Base-by-base conservation (phyloP, 371 early-diverging fungal species). In the Gilbertella persicaria region DNA sequence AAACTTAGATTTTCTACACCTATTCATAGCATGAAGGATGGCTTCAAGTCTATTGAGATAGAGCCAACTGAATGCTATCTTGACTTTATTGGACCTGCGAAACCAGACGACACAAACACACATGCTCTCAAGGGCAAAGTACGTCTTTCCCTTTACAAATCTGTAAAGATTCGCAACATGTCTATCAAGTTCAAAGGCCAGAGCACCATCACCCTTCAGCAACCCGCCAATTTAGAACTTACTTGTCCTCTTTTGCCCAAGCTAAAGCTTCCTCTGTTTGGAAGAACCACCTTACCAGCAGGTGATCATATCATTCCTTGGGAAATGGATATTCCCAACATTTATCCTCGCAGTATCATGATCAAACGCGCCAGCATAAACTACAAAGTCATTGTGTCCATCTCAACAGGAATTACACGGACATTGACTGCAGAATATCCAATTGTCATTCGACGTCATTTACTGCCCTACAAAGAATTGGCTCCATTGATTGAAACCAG, bases 131-230 rank as follows among this genome's bases (percentile, higher is more conserved):
- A 66, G 35, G 77, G 77, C 1, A 48, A 66, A 39, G 66, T 69
- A 0, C 40, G 44, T 17, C 40, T 76, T 26, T 57, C 52, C 2
- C 44, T 76, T 3, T 51, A 48, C 14, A 67, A 59, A 35, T 35
- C 73, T n/a, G 62, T 61, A 35, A 76, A 76, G 45, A 63, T 76
- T 19, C 50, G 64, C 1, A 56, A 58, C 28, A 72, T 76, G 48
- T 58, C 54, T 1, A 45, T 76, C 41, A 76, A 76, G 46, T 76
- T 76, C 43, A 76, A 76, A 55, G 77, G 77, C 2, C 64, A 53
- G n/a, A 62, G 64, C 29, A 57, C 54, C 5, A 53, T 54, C 20
- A 63, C 40, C 2, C 30, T 58, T 5, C 44, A 52, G 17, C 42
- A 41, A 26, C 53, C 62, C 5, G 33, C 17, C 7, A 35, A 26